phyloP scores from a whole-genome alignment of 2,329 filamentous ascomycete species.

The Fonsecaea nubica region DNA sequence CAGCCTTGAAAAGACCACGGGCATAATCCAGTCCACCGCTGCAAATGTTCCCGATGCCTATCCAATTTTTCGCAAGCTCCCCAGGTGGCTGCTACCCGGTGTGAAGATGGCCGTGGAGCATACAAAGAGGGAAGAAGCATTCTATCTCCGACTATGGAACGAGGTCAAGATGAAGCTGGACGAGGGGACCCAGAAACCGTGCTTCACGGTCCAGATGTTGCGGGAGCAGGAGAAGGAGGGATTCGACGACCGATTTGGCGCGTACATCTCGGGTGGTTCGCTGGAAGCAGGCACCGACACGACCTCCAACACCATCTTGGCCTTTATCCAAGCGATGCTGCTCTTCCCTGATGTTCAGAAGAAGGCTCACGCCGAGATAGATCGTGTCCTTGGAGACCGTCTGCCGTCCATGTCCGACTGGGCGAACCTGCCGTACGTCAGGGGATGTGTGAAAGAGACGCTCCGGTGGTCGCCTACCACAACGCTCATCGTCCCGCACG shows the following conservation, averaged over 20 bases:
- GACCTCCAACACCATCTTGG: slow-evolving; percentile 16
- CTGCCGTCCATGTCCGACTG: slow-evolving; percentile 58
- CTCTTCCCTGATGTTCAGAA: slow-evolving; percentile 55
- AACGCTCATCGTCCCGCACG: slow-evolving; percentile 36
- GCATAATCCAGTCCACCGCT: slow-evolving; percentile 49
- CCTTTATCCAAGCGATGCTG: slow-evolving; percentile 51
- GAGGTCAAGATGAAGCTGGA: slow-evolving; percentile 44
- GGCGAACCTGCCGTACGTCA: slow-evolving; percentile 58
- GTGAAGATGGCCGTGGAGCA: slow-evolving; percentile 43
- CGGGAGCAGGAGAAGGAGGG: slow-evolving; percentile 43
- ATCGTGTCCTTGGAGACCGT: slow-evolving; percentile 55
- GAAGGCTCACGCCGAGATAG: slow-evolving; percentile 57
- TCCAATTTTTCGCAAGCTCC: slow-evolving; percentile 54
- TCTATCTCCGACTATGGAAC: slow-evolving; percentile 53
- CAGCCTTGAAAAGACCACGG: neutral
- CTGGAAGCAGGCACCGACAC: slow-evolving; percentile 34
- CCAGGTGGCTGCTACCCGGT: slow-evolving; percentile 42
- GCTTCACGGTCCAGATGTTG: slow-evolving; percentile 28
- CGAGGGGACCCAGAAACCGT: slow-evolving; percentile 37
- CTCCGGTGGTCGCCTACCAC: slow-evolving; percentile 59
- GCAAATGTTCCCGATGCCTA: slow-evolving; percentile 56
- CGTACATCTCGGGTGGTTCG: slow-evolving; percentile 44
- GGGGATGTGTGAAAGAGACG: slow-evolving; percentile 62
- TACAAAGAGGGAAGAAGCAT: slow-evolving; percentile 51
- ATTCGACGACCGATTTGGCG: slow-evolving; percentile 35